Evolutionary conservation across 169 alveolate species (phyloP).

Genomic region (Eimeria nieschulzi): DNA sequence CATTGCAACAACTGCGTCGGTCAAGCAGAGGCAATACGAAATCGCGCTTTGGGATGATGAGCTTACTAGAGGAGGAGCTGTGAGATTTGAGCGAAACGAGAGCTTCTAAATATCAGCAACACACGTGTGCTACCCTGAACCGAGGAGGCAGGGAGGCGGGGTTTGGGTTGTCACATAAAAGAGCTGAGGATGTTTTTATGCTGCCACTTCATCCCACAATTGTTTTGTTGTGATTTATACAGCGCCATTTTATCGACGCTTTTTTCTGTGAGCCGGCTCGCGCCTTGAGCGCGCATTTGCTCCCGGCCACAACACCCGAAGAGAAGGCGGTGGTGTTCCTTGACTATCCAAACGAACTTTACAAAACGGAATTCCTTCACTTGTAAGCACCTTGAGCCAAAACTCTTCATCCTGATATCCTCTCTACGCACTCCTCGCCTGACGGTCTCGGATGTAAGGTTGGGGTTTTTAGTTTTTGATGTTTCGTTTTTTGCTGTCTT

Average conservation of each 20-base stretch:
- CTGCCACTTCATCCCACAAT: neutral
- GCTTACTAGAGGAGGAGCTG: slow-evolving; percentile 25
- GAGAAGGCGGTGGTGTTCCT: slow-evolving; percentile 57
- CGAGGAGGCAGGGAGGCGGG: neutral
- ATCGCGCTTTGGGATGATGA: slow-evolving; percentile 10
- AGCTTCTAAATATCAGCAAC: too few relatives aligned
- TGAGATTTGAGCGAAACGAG: neutral
- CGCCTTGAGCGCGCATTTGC: neutral
- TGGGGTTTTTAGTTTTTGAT: neutral
- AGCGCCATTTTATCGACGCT: slow-evolving; percentile 42
- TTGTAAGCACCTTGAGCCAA: slow-evolving; percentile 17
- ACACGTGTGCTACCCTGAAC: neutral
- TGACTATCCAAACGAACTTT: slow-evolving; percentile 52
- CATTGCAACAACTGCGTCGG: neutral
- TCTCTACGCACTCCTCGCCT: too few relatives aligned
- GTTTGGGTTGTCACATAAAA: neutral
- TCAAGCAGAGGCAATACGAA: slow-evolving; percentile 10
- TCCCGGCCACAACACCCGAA: slow-evolving; percentile 12
- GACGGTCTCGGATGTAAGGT: neutral
- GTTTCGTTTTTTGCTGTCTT: neutral
- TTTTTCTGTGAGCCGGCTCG: slow-evolving; percentile 32
- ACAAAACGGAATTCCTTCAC: slow-evolving; percentile 51
- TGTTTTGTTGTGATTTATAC: neutral
- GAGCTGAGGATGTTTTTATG: neutral
- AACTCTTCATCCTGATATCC: too few relatives aligned